Evolutionary conservation across 768 basidiomycete species (phyloP).

Genomic region (Filobasidium wieringae): DNA sequence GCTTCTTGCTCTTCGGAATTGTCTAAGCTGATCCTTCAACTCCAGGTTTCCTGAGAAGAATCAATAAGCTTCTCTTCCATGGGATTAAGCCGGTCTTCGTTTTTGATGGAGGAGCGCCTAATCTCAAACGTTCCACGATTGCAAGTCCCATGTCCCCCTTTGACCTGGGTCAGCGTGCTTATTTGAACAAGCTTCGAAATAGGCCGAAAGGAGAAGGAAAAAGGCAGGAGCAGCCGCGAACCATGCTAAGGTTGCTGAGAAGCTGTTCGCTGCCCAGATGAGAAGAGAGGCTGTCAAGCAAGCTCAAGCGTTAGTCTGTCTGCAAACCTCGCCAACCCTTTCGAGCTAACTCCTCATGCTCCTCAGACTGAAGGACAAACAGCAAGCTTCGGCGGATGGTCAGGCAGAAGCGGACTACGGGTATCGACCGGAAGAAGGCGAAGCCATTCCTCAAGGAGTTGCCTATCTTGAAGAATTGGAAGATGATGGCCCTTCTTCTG

Average conservation of each 20-base stretch:
- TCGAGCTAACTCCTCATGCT: background rate
- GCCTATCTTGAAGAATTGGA: constrained; percentile 72
- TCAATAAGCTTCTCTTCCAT: constrained; percentile 88
- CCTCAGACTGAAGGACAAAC: constrained; percentile 4
- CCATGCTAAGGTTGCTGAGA: constrained; percentile 78
- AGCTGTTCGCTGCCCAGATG: constrained; percentile 83
- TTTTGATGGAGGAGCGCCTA: constrained; percentile 93
- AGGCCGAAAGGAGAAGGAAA: constrained; percentile 81
- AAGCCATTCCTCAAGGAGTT: constrained; percentile 55
- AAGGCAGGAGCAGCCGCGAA: constrained; percentile 79
- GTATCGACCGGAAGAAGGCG: constrained; percentile 40
- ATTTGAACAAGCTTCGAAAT: constrained; percentile 11
- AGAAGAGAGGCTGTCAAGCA: constrained; percentile 73
- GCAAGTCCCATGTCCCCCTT: constrained; percentile 45
- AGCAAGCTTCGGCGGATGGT: background rate
- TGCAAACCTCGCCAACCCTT: background rate
- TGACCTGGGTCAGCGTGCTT: background rate
- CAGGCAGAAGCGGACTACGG: constrained; percentile 4
- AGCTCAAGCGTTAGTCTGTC: constrained; percentile 33
- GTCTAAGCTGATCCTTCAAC: background rate
- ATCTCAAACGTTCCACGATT: constrained; percentile 75
- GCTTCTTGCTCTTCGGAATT: background rate
- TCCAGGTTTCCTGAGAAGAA: constrained; percentile 48
- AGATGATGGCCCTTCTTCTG: constrained; percentile 39
- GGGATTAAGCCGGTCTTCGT: constrained; percentile 98